A percentile compares a stretch with the other conserved stretches of the same genome.
Conservation (phyloP, 2,329 filamentous ascomycete species). For the Calonectria hongkongensis region DNA sequence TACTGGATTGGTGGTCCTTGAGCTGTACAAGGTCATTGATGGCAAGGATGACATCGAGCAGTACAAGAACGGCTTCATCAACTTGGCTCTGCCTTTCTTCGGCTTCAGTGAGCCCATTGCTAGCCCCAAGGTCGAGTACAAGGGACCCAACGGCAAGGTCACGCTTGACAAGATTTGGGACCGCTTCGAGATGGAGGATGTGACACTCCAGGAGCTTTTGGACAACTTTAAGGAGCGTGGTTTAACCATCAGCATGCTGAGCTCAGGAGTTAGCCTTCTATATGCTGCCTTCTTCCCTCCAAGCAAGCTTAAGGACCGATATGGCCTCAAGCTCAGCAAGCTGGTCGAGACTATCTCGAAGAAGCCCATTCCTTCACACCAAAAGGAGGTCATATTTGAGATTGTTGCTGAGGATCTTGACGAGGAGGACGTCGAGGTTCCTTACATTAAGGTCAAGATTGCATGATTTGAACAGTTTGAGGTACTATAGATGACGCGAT, state of each 20-base stretch:
- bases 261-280: slow-evolving; percentile 95
- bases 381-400: slow-evolving; percentile 97
- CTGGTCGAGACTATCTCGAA: slow-evolving; percentile 92
- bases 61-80: slow-evolving; percentile 99
- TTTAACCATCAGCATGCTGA: slow-evolving; percentile 91
- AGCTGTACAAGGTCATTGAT: slow-evolving; percentile 97
- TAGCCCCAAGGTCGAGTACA: slow-evolving; percentile 93
- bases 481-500: slow-evolving; percentile 32
- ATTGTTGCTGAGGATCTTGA: slow-evolving; percentile 92
- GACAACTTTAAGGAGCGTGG: slow-evolving; percentile 88
- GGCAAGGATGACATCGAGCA: slow-evolving; percentile 98
- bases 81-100: slow-evolving; percentile 96
- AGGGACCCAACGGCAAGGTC: slow-evolving; percentile 85
- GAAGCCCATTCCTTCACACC: slow-evolving; percentile 92
- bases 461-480: slow-evolving; percentile 49
- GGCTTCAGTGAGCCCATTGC: slow-evolving; percentile 98
- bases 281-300: slow-evolving; percentile 95
- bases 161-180: slow-evolving; percentile 98
- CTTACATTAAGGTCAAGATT: slow-evolving; percentile 94
- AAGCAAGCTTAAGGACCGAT: slow-evolving; percentile 86
- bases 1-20: slow-evolving; percentile 92
- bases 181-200: slow-evolving; percentile 91
- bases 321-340: slow-evolving; percentile 89
- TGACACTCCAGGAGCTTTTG: slow-evolving; percentile 89
- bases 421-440: slow-evolving; percentile 96